Evolutionary conservation across 768 basidiomycete species (phyloP), one percentile per base, ranked within the genome.

Genomic region (Lentinula guzmanii): DNA sequence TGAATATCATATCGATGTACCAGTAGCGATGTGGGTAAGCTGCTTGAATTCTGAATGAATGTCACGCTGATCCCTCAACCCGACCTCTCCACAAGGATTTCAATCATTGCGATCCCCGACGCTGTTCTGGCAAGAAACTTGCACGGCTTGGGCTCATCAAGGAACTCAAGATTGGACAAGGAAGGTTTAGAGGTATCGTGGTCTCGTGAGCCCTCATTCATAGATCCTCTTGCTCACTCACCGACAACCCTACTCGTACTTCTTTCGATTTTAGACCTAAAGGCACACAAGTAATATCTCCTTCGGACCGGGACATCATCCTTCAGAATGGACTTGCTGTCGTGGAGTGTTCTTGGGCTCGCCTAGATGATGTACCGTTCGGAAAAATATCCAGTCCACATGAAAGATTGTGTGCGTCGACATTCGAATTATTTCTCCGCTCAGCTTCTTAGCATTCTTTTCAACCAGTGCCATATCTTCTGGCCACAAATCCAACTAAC

Each of bases 341-440:
- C n/a, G 93, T 99, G 2, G 97, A 99, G 70, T 98, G 96, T 71
- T 96, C 93, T 3, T 99, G 97, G 97, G 96, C 97, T 1, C 84
- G 95, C 21, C 74, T 98, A 7, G 93, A 93, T 51, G 97, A 98
- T 61, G 88, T 99, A 7, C 97, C 97, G 1, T 99, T 97, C 70
- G 77, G 81, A 55, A 98, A 98, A 76, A 96, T 98, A 64, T 82
- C 90, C 5, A 93, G 92, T 65, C 94, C 96, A 0, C 83, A 98
- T 66, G 97, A 99, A 77, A 82, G 97, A 8, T 70, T 98, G 48
- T 69, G 95, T 97, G 67, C 63, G 93, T 82, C 0, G 9, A 46
- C 15, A 54, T 11, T 21, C 21, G n/a, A 48, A 45, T 3, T 48
- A n/a, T 16, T 39, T 21, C 24, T 57, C 37, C 42, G 52, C 31